phyloP scores from a whole-genome alignment of 108 stramenopile species.

The Parietichytrium sp. region DNA sequence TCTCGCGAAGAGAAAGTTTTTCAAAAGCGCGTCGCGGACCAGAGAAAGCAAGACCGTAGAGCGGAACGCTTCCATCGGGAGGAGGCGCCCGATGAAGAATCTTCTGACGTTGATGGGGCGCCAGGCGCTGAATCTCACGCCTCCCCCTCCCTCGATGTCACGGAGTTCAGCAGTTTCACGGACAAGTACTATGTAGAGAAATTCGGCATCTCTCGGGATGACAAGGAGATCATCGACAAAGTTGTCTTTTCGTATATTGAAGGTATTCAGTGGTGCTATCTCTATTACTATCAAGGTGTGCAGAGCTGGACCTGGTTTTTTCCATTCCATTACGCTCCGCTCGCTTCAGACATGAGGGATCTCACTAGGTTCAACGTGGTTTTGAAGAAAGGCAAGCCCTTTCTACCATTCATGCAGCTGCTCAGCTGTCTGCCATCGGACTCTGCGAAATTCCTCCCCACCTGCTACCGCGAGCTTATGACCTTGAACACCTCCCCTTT shows the following conservation, averaged over 20 bases:
- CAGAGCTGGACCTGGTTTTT: constrained; percentile 94
- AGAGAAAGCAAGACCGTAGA: neutral
- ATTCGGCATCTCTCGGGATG: constrained; percentile 78
- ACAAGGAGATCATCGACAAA: constrained; percentile 65
- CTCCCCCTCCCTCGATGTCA: neutral
- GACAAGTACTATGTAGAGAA: constrained; percentile 91
- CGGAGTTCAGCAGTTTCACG: neutral
- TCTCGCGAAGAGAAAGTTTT: constrained; percentile 43
- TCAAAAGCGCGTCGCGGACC: neutral
- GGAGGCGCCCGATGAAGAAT: neutral
- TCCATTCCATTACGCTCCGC: constrained; percentile 87
- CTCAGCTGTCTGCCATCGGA: constrained; percentile 91
- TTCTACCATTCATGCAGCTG: constrained; percentile 88
- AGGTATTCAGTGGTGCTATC: constrained; percentile 87
- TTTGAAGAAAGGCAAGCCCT: constrained; percentile 65
- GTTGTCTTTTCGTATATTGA: constrained; percentile 81
- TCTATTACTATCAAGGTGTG: constrained; percentile 95
- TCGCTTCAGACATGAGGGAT: constrained; percentile 81
- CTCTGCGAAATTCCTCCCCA: constrained; percentile 80
- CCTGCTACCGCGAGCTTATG: constrained; percentile 83
- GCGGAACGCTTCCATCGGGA: neutral
- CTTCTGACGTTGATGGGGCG: neutral
- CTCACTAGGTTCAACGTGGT: constrained; percentile 64
- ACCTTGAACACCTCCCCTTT: constrained; percentile 78
- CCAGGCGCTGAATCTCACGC: constrained; percentile 29